Evolutionary conservation across 2,329 filamentous ascomycete species (phyloP).

Genomic region (Byssothecium circinans): DNA sequence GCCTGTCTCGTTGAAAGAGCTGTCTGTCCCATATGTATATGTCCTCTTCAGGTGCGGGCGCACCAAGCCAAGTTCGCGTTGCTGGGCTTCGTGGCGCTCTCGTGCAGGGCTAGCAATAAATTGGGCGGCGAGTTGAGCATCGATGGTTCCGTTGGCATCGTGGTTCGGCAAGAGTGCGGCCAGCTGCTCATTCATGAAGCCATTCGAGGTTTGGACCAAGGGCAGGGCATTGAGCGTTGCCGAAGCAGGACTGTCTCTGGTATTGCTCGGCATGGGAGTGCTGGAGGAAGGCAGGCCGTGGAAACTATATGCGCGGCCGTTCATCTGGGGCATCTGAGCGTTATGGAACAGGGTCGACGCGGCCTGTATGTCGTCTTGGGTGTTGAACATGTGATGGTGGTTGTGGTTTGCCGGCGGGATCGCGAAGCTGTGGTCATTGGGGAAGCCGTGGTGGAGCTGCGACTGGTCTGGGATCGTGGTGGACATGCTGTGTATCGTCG

Average conservation of each 20-base stretch:
- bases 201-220: conserved; percentile 27
- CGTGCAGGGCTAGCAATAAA: conserved; percentile 23
- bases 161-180: conserved; percentile 35
- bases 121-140: conserved; percentile 32
- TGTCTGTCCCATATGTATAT: conserved; percentile 42
- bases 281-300: conserved; percentile 15
- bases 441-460: conserved; percentile 30
- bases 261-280: conserved; percentile 2
- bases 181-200: conserved; percentile 33
- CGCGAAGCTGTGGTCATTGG: conserved; percentile 24
- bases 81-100: conserved; percentile 19
- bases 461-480: conserved; percentile 40
- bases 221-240: conserved; percentile 12
- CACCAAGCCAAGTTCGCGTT: conserved; percentile 15
- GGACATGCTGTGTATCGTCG: conserved; percentile 38
- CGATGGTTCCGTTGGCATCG: conserved; percentile 27
- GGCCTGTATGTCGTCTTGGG: conserved; percentile 36
- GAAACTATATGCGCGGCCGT: conserved; percentile 25
- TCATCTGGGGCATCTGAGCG: conserved; percentile 28
- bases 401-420: conserved; percentile 5
- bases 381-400: conserved; percentile 23
- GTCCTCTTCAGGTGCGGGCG: conserved; percentile 29
- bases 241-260: conserved; percentile 7
- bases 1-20: conserved; percentile 35
- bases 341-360: conserved; percentile 38